phyloP scores from a whole-genome alignment of 306 rosid species.

The Sicyos baderoa region DNA sequence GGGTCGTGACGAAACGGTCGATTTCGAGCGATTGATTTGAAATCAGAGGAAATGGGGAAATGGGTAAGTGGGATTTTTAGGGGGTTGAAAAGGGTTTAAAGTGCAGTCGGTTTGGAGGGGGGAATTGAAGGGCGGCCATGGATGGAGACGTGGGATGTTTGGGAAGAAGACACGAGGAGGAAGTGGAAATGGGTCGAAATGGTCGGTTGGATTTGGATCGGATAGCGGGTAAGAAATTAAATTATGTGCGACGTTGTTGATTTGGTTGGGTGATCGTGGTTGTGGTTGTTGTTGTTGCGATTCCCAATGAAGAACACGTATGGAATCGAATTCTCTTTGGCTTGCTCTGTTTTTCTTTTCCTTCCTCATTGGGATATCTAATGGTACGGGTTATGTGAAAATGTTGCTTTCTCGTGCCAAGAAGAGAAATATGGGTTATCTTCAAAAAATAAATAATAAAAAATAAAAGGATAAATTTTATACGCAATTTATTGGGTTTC shows the following conservation, averaged over 20 bases:
- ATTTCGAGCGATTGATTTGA: no score
- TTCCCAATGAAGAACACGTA: not conserved
- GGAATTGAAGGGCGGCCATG: conserved; percentile 10
- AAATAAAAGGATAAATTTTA: no score
- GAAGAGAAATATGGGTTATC: not conserved
- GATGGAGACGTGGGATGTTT: conserved; percentile 4
- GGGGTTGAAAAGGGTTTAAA: not conserved
- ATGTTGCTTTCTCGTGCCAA: not conserved
- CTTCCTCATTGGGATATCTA: not conserved
- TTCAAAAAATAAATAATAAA: no score
- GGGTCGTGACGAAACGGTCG: not conserved
- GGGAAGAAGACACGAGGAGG: conserved; percentile 6
- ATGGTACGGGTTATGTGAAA: not conserved
- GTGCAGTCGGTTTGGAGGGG: not conserved
- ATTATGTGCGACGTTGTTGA: not conserved
- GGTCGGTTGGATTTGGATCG: conserved; percentile 14
- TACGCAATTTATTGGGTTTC: no score
- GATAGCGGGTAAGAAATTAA: not conserved
- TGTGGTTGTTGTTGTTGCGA: not conserved
- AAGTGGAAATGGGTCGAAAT: not conserved
- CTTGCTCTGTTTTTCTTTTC: not conserved
- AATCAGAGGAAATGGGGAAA: not conserved
- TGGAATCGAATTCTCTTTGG: conserved; percentile 4
- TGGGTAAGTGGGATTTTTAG: not conserved
- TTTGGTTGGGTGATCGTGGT: not conserved